Evolutionary conservation across 768 basidiomycete species (phyloP).

Genomic region (Boletus huronensis): DNA sequence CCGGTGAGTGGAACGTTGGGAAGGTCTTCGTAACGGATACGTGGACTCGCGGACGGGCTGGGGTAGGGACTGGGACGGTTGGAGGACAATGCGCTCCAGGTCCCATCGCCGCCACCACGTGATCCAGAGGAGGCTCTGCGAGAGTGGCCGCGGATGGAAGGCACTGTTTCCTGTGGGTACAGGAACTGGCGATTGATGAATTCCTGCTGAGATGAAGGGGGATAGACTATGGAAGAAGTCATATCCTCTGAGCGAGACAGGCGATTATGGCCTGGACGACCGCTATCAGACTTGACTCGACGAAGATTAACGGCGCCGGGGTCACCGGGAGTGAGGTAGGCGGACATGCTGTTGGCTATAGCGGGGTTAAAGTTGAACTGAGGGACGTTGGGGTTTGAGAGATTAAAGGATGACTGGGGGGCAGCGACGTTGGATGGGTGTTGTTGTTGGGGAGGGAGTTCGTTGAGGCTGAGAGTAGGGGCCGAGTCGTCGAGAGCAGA

Average conservation of each 20-base stretch:
- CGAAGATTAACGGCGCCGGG: constrained; percentile 37
- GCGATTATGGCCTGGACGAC: constrained; percentile 44
- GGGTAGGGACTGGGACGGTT: constrained; percentile 61
- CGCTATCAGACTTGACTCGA: constrained; percentile 47
- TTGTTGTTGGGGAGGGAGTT: constrained; percentile 29
- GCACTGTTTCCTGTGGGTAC: constrained; percentile 37
- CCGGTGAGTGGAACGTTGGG: constrained; percentile 30
- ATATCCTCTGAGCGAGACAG: constrained; percentile 65
- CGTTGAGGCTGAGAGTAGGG: constrained; percentile 25
- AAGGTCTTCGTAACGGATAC: constrained; percentile 51
- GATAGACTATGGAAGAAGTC: constrained; percentile 28
- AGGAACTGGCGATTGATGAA: constrained; percentile 44
- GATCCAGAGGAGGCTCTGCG: constrained; percentile 43
- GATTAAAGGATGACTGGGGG: constrained; percentile 29
- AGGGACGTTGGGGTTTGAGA: constrained; percentile 21
- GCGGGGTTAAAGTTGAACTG: constrained; percentile 37
- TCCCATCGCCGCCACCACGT: constrained; percentile 26
- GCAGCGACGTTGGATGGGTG: constrained; percentile 23
- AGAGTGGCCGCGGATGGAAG: constrained; percentile 39
- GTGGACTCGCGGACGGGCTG: constrained; percentile 63
- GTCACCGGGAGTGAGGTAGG: constrained; percentile 37
- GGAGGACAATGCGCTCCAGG: constrained; percentile 36
- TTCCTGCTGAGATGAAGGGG: constrained; percentile 39
- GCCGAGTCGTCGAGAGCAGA: constrained; percentile 39
- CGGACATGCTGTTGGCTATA: constrained; percentile 34